Evolutionary conservation across 768 basidiomycete genomes (phyloP).

Genomic region (Agrocybe praecox): DNA sequence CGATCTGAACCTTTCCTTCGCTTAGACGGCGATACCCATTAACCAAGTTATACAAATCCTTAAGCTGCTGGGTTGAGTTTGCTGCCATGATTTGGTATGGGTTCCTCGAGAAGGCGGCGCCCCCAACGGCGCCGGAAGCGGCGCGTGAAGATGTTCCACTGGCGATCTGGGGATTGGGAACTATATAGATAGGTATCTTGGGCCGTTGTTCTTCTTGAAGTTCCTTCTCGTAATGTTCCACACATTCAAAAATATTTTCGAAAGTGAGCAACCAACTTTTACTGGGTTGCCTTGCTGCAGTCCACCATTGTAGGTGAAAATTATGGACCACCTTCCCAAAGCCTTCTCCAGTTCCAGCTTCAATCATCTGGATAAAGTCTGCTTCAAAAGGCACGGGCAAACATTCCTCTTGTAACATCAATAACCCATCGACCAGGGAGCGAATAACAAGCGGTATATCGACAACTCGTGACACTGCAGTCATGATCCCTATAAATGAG

Average conservation of each 20-base stretch:
- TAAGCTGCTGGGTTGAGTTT: too few relatives aligned
- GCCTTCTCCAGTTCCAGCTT: neutral
- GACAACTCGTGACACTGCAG: neutral
- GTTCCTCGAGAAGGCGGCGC: too few relatives aligned
- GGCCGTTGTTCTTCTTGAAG: neutral
- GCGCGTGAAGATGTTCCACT: too few relatives aligned
- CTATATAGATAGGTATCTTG: neutral
- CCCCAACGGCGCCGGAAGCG: too few relatives aligned
- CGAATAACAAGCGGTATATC: neutral
- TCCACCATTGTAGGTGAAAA: neutral
- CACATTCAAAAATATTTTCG: neutral
- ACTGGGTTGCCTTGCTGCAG: neutral
- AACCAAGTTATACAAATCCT: too few relatives aligned
- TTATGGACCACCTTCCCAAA: neutral
- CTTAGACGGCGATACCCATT: too few relatives aligned
- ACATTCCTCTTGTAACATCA: neutral
- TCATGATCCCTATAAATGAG: neutral
- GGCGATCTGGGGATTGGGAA: neutral
- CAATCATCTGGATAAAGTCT: neutral
- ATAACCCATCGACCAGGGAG: neutral
- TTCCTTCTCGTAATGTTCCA: neutral
- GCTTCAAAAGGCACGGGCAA: neutral
- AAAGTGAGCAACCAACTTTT: neutral
- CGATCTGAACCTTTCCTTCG: too few relatives aligned
- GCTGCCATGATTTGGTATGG: too few relatives aligned